Percentiles rank a stretch among this genome's conserved stretches.
Evolutionary conservation across 768 basidiomycete species (phyloP).

Genomic region (Lentinus brumalis): DNA sequence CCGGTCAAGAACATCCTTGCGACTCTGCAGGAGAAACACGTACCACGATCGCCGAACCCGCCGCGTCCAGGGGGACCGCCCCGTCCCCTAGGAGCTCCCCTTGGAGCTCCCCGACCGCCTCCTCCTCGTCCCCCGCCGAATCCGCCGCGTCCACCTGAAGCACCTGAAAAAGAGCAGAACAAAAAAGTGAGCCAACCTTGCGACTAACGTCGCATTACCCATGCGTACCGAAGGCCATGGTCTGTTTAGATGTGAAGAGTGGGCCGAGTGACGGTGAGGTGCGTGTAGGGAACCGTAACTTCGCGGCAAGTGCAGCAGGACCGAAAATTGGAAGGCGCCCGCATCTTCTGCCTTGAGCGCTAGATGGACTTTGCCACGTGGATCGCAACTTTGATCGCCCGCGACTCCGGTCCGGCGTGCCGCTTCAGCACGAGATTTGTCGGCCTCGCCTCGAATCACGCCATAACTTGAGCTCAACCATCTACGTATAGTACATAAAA

Average conservation of each 20-base stretch:
- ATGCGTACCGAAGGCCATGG: conserved; percentile 37
- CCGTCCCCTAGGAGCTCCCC: conserved; percentile 31
- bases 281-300: conserved; percentile 4
- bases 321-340: conserved; percentile 14
- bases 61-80: conserved; percentile 31
- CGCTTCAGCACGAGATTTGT: background rate
- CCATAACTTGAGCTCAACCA: no score
- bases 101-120: conserved; percentile 27
- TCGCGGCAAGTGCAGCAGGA: conserved; percentile 3
- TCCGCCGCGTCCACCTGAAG: conserved; percentile 72
- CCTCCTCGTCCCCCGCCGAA: conserved; percentile 34
- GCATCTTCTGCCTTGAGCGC: background rate
- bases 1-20: conserved; percentile 36
- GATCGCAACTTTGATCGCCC: background rate
- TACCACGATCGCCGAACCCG: conserved; percentile 37
- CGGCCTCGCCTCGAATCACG: no score
- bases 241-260: conserved; percentile 1
- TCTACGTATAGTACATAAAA: no score
- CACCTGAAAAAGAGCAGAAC: conserved; percentile 36
- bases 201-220: background rate
- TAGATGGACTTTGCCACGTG: conserved; percentile 4
- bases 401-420: background rate
- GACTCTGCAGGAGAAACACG: conserved; percentile 7
- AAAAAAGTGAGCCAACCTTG: background rate
- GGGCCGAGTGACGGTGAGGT: conserved; percentile 7